These are phyloP conservation scores for Zymoseptoria crescenta DNA, from an alignment of 2,329 filamentous ascomycete genomes.

Conservation along the genomic window DNA sequence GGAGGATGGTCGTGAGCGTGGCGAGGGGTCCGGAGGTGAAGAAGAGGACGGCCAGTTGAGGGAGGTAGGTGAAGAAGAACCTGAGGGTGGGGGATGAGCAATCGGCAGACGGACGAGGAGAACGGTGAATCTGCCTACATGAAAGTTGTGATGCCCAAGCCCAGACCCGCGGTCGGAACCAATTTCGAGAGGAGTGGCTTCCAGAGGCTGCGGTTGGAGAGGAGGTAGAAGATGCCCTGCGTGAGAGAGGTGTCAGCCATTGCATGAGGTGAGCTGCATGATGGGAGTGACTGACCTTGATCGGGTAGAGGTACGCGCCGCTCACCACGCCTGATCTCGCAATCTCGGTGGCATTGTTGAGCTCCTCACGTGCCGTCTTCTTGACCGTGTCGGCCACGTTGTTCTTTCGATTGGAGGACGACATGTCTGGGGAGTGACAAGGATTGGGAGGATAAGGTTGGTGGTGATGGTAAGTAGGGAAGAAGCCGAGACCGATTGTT, in stretches of 20 bases:
- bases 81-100: too few species aligned
- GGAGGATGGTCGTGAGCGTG: constrained; percentile 61
- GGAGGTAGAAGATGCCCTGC: constrained; percentile 55
- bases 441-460: not conserved
- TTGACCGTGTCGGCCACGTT: constrained; percentile 40
- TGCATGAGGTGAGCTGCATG: not conserved
- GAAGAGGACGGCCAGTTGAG: constrained; percentile 73
- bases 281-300: constrained; percentile 47
- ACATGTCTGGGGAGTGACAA: too few species aligned
- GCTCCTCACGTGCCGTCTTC: constrained; percentile 59
- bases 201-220: constrained; percentile 51
- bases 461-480: not conserved
- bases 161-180: constrained; percentile 58
- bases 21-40: constrained; percentile 80
- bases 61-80: constrained; percentile 77
- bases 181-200: constrained; percentile 51
- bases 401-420: not conserved
- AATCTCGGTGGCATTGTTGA: constrained; percentile 55
- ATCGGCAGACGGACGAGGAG: too few species aligned
- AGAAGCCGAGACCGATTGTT: too few species aligned
- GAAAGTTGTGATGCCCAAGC: constrained; percentile 55
- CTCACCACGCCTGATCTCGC: constrained; percentile 65
- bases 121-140: too few species aligned
- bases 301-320: constrained; percentile 75
- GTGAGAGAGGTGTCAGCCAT: not conserved